Base-by-base conservation (phyloP, 2,329 filamentous ascomycete genomes). In the Remersonia thermophila region DNA sequence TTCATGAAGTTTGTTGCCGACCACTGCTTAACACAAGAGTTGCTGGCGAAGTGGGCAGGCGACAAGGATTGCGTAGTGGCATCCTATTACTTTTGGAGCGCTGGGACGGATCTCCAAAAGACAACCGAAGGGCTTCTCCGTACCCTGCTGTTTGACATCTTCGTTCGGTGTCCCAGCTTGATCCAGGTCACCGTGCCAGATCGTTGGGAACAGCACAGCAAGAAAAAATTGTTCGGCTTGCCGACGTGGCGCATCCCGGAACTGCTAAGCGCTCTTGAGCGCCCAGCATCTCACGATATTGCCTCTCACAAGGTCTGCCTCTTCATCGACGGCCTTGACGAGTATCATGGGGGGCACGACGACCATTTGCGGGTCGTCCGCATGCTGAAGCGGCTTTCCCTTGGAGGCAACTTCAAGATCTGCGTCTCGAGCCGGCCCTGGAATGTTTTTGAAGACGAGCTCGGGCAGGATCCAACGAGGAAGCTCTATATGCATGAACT, bases 21-120 rank as follows among this genome's bases (percentile, higher is more conserved):
- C 7, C 13, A 32, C 5, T 5, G 12, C 5, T 4, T 11, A 15
- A 32, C 30, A 13, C 14, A 9, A 5, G 16, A 18, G 10, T 11
- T 5, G n/a, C n/a, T 32, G 16, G 12, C 12, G 12, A n/a, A 7
- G 8, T 32, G 30, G 30, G 30, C 30, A 28, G 35, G 9, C 12
- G 13, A 5, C 31, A 28, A 28, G 28, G 14, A 33, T 4, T 31
- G 50, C 10, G 32, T 51, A 2, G 23, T 40, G 8, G 44, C 47
- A 5, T 35, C 27, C 12, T 53, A 47, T 38, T 54, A 48, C 36
- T 52, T 53, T 32, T 54, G 49, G 50, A 49, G 42, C 10, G 42
- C 43, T 4, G 51, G 46, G 7, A 39, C 30, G 4, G 13, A 26
- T 1, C 25, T 44, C 3, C 50, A 52, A 34, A 48, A 41, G 36